phyloP scores from a whole-genome alignment of 768 basidiomycete species.

The Podaxis pistillaris region DNA sequence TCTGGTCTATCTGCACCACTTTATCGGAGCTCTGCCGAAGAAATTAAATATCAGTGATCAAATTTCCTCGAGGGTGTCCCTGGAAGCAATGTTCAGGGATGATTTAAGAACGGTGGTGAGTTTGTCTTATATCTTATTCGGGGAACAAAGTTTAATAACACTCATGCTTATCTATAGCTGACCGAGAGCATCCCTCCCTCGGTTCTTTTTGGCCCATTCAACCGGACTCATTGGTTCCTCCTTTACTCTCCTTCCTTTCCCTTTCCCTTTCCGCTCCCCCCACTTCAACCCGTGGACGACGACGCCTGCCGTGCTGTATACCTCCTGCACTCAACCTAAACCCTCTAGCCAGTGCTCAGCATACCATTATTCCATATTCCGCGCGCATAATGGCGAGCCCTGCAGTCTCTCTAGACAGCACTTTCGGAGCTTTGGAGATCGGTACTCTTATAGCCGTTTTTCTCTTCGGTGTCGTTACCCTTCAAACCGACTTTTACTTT shows the following conservation, averaged over 20 bases:
- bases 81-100: not conserved
- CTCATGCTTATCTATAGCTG: not conserved
- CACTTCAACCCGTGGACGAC: not conserved
- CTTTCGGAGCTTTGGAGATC: constrained; percentile 20
- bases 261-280: not conserved
- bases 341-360: not conserved
- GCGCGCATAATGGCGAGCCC: not conserved
- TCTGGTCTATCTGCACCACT: not conserved
- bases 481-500: constrained; percentile 18
- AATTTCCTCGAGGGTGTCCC: not conserved
- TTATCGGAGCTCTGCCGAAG: not conserved
- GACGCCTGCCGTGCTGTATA: not conserved
- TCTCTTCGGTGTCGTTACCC: constrained; percentile 18
- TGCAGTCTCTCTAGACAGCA: constrained; percentile 7
- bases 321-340: not conserved
- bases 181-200: not conserved
- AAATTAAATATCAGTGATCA: not conserved
- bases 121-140: not conserved
- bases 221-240: not conserved
- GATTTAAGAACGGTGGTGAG: not conserved
- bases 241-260: not conserved
- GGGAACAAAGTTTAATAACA: not conserved
- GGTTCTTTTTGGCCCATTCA: not conserved
- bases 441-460: constrained; percentile 18
- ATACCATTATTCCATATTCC: not conserved